These are phyloP conservation scores for Solanum ossicruentum DNA, from an alignment of 257 asterid genomes.

Conservation along the genomic window DNA sequence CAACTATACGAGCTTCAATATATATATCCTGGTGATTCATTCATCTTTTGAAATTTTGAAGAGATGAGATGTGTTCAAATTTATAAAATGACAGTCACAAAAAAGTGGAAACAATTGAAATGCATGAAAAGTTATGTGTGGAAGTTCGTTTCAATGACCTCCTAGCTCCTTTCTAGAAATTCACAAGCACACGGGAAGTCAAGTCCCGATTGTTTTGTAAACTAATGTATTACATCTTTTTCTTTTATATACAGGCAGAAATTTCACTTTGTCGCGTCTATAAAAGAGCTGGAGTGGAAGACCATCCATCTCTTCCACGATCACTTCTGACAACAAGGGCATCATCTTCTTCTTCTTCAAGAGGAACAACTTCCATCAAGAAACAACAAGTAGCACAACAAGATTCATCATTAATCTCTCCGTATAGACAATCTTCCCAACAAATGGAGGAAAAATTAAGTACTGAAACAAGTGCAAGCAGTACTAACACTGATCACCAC, in stretches of 20 bases:
- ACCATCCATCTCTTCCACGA: constrained; percentile 74
- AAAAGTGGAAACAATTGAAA: neutral
- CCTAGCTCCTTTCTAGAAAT: neutral
- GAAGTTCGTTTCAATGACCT: neutral
- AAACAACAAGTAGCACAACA: neutral
- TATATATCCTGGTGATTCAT: too few species aligned
- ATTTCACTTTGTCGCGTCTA: constrained; percentile 89
- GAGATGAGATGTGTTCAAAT: neutral
- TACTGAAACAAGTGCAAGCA: constrained; percentile 39
- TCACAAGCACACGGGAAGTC: neutral
- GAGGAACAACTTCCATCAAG: constrained; percentile 6
- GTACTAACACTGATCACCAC: constrained; percentile 17
- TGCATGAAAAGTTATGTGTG: neutral
- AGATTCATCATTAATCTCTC: neutral
- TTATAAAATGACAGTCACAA: neutral
- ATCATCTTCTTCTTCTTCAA: constrained; percentile 18
- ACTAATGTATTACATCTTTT: neutral
- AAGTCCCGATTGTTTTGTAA: neutral
- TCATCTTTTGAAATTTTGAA: neutral
- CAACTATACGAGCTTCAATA: neutral
- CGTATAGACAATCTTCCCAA: neutral
- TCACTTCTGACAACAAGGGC: constrained; percentile 29
- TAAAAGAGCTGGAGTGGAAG: constrained; percentile 91
- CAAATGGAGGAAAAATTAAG: constrained; percentile 21
- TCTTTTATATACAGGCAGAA: constrained; percentile 46